Base-by-base conservation (phyloP, 345 rosid genomes). In the Lenwebbia sp. region DNA sequence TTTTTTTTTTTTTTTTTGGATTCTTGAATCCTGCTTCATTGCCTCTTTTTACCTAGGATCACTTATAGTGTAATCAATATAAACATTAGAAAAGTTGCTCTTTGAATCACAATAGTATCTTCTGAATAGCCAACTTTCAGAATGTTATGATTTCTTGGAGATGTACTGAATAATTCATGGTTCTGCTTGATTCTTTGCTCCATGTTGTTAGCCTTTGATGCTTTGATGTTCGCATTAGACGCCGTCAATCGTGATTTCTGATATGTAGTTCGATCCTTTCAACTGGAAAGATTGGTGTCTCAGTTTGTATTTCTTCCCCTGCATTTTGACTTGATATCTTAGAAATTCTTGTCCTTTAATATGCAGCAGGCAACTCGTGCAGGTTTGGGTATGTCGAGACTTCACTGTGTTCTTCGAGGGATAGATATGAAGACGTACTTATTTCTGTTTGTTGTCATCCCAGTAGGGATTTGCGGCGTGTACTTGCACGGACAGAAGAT, bases 381-480 rank as follows among this genome's bases (percentile, higher is more conserved):
- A 54, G 90, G 84, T 30, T 83, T 87, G 88, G 89, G 89, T 84
- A 90, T 92, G 91, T 90, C 92, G 1, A 88, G 93, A 86, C 85
- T 92, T 51, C 88, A 90, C 49, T 92, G 93, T 87, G 84, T 92
- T 49, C 89, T 92, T n/a, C 93, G 92, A 22, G 92, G 92, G 26
- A 44, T 92, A 10, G 93, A 92, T 51, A 76, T 92, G 83, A 92
- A 85, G 89, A 65, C 78, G 3, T 55, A 54, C 52, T 23, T 88
- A 19, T 54, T 82, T 50, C 26, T 88, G 56, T 70, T 85, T 62
- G 75, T 88, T 26, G 62, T 70, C 55, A 30, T 88, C n/a, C 89
- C 89, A 51, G 14, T 54, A 9, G 47, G 53, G 21, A 25, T 82
- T 25, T 82, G 83, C 7, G 75, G 83, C 44, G 10, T 85, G 30